These are phyloP conservation scores for Thermothelomyces thermophilus DNA, from an alignment of 2,329 filamentous ascomycete genomes.

Conservation along the genomic window DNA sequence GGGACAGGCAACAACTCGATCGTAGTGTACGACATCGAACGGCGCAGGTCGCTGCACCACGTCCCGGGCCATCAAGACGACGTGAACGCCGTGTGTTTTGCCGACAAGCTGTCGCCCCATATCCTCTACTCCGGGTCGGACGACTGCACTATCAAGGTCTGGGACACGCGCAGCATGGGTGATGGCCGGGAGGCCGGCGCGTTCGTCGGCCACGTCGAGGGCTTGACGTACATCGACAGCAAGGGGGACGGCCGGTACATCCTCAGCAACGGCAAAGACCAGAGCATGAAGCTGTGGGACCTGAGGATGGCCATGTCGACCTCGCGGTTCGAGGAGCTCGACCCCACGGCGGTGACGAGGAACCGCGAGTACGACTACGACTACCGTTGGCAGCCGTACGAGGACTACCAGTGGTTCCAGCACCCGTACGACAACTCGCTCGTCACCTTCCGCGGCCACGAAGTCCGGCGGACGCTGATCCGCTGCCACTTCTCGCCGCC, in stretches of 20 bases:
- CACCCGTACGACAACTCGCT: constrained; percentile 84
- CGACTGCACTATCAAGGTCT: constrained; percentile 89
- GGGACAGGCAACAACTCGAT: constrained; percentile 75
- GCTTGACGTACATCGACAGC: constrained; percentile 62
- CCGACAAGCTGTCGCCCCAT: constrained; percentile 80
- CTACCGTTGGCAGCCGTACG: constrained; percentile 64
- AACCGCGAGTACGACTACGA: constrained; percentile 67
- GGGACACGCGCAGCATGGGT: constrained; percentile 89
- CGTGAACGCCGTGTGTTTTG: constrained; percentile 95
- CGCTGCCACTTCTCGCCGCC: constrained; percentile 92
- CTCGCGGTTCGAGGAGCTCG: constrained; percentile 51
- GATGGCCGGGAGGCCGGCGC: constrained; percentile 66
- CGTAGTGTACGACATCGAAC: constrained; percentile 89
- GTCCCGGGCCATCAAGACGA: constrained; percentile 77
- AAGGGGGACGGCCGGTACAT: constrained; percentile 74
- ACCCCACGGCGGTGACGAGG: constrained; percentile 47
- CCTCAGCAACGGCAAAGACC: constrained; percentile 90
- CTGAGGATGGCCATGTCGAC: constrained; percentile 80
- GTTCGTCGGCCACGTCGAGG: constrained; percentile 61
- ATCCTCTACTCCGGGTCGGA: constrained; percentile 95
- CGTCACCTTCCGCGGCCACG: constrained; percentile 89
- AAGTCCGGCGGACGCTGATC: constrained; percentile 82
- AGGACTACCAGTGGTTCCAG: constrained; percentile 58
- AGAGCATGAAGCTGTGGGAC: constrained; percentile 97
- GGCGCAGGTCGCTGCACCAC: constrained; percentile 63